A percentile compares a stretch with the other conserved stretches of the same genome.
Evolutionary conservation across 2,329 filamentous ascomycete genomes (phyloP).

Genomic region (Paraphoma sp.): DNA sequence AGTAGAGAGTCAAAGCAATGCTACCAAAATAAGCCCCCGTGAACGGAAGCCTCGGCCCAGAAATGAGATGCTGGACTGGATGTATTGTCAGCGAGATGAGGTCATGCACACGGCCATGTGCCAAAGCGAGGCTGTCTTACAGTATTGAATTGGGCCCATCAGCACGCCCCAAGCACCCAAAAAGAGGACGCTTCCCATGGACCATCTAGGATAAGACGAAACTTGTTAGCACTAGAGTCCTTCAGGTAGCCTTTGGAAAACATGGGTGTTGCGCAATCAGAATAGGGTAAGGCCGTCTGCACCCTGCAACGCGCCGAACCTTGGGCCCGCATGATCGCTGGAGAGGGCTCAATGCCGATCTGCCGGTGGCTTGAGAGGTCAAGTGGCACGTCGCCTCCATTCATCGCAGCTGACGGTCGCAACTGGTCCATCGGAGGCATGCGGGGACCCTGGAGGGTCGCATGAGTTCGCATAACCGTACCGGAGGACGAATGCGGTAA

Average conservation of each 20-base stretch:
- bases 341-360: slow-evolving; percentile 42
- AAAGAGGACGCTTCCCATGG: slow-evolving; percentile 88
- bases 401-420: slow-evolving; percentile 21
- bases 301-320: slow-evolving; percentile 47
- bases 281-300: slow-evolving; percentile 37
- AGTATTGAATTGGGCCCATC: slow-evolving; percentile 87
- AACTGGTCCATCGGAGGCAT: slow-evolving; percentile 15
- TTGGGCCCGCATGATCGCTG: slow-evolving; percentile 51
- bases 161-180: slow-evolving; percentile 90
- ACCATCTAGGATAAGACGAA: slow-evolving; percentile 72
- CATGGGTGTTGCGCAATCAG: slow-evolving; percentile 31
- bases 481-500: slow-evolving; percentile 30
- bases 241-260: slow-evolving; percentile 27
- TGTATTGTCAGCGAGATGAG: slow-evolving; percentile 21
- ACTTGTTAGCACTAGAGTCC: slow-evolving; percentile 45
- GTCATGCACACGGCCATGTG: slow-evolving; percentile 11
- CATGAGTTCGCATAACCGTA: slow-evolving; percentile 41
- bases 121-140: slow-evolving; percentile 42
- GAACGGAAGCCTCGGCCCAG: slow-evolving; percentile 84
- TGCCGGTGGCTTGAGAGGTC: slow-evolving; percentile 45
- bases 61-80: slow-evolving; percentile 77
- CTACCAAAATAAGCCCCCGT: slow-evolving; percentile 95
- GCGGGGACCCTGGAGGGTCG: slow-evolving; percentile 19
- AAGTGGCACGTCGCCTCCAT: slow-evolving; percentile 36
- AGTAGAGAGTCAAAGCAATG: slow-evolving; percentile 88